These are phyloP conservation scores for Bolboschoenus planiculmis DNA, from an alignment of 176 grass and related monocot species.

Conservation along the genomic window DNA sequence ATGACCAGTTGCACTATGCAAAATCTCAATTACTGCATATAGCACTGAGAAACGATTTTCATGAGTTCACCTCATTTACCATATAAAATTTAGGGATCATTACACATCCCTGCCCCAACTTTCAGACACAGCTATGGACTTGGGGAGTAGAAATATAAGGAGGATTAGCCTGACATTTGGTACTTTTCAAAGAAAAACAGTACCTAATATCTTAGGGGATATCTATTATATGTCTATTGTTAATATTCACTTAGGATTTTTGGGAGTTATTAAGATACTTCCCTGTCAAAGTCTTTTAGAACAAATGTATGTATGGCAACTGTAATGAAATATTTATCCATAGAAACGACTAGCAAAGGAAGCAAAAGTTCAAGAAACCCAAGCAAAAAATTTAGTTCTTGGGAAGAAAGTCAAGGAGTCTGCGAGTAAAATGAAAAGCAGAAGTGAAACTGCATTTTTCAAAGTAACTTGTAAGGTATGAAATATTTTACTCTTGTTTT, in stretches of 20 bases:
- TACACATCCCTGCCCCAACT: background rate
- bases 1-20: background rate
- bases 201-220: background rate
- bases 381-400: conserved; percentile 69
- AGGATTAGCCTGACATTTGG: background rate
- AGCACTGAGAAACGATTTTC: background rate
- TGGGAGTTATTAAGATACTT: background rate
- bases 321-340: background rate
- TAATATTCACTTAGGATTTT: background rate
- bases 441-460: conserved; percentile 84
- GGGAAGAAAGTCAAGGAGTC: conserved; percentile 87
- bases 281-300: background rate
- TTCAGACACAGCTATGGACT: background rate
- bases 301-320: background rate
- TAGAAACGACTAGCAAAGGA: conserved; percentile 93
- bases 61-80: background rate
- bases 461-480: conserved; percentile 93
- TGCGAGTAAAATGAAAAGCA: conserved; percentile 54
- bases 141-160: background rate
- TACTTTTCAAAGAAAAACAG: background rate
- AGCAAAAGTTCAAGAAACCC: conserved; percentile 80
- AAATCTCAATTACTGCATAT: background rate
- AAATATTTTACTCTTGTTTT: background rate
- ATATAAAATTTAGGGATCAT: background rate
- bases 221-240: background rate